Evolutionary conservation across 495 filamentous ascomycete species (phyloP), one percentile per base, ranked within the genome.

Genomic region (Tetracladium marchalianum): DNA sequence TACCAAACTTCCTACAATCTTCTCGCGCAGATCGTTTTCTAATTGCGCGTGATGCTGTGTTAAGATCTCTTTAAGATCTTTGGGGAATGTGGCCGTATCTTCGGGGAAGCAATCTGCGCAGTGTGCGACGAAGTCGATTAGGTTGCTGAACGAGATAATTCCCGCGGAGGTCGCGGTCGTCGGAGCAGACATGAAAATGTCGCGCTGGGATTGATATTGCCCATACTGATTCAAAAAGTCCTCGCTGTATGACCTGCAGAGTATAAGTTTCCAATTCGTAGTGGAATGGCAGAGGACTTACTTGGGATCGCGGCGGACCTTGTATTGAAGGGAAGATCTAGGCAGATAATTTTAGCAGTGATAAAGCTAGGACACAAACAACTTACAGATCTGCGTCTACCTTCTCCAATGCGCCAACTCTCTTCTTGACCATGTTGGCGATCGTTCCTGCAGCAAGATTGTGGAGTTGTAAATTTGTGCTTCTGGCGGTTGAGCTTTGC

Each of bases 51-150:
- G 90, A 61, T 97, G 85, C 31, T 80, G 69, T 42, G 74, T 76
- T 35, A 99, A 66, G 51, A 97, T 78, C 33, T 81, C 72, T 49
- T 84, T 85, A 16, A 99, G 70, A 52, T 95, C 84, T 43, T 83
- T 75, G 12, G 87, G 80, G 59, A 95, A 97, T 4, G 72, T 65
- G 41, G 77, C 74, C 11, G 87, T 84, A 51, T 87, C 73, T 18
- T 78, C 73, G 18, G 90, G 88, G 62, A 92, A 99, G 67, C 87
- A 92, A 59, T 95, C 87, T 59, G 90, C 85, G 49, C 92, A 85
- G 67, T 97, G 90, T 31, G 90, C 80, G 43, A 97, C 66, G 54
- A 96, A 85, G 55, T 95, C 88, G 57, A 90, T 83, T 35, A 92
- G 72, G 55, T 95, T 87, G 43, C 82, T 77, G 42, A 95, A 77